These are phyloP conservation scores for Fomitopsis pinicola DNA, from an alignment of 1,284 basidiomycete species.

Conservation along the genomic window DNA sequence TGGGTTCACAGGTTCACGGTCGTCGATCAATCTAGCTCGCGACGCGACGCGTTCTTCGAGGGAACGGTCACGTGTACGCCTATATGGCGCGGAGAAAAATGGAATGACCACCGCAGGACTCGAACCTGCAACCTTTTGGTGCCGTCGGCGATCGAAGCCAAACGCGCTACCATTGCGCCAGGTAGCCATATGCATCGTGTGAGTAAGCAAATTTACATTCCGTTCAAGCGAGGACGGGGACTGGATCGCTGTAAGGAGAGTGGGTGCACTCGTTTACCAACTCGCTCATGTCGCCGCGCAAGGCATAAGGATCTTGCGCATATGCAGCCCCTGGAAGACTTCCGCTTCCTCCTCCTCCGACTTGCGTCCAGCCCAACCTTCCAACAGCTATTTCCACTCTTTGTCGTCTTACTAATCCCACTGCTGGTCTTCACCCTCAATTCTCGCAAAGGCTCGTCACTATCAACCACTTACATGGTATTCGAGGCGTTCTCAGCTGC, in stretches of 20 bases:
- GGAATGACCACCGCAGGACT: slow-evolving; percentile 77
- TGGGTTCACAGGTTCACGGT: neutral
- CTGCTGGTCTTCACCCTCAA: slow-evolving; percentile 38
- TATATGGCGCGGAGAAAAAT: slow-evolving; percentile 11
- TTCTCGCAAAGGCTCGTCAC: slow-evolving; percentile 30
- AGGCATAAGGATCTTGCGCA: slow-evolving; percentile 15
- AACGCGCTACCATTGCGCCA: slow-evolving; percentile 85
- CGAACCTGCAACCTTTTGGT: slow-evolving; percentile 88
- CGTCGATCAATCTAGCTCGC: neutral
- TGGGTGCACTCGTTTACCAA: neutral
- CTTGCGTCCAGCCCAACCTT: slow-evolving; percentile 19
- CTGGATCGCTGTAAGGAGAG: neutral
- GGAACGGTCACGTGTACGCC: slow-evolving; percentile 2
- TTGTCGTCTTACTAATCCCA: slow-evolving; percentile 52
- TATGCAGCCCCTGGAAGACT: slow-evolving; percentile 31
- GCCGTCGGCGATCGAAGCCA: slow-evolving; percentile 71
- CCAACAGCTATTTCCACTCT: slow-evolving; percentile 51
- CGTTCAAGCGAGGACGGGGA: neutral
- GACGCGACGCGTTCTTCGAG: slow-evolving; percentile 5
- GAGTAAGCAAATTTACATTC: no score
- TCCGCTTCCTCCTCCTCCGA: slow-evolving; percentile 22
- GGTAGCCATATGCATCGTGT: slow-evolving; percentile 42
- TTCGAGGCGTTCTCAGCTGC: slow-evolving; percentile 47
- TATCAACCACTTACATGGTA: slow-evolving; percentile 45
- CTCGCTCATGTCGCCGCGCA: slow-evolving; percentile 15